phyloP scores from a whole-genome alignment of 495 filamentous ascomycete genomes.

The Penicillium waksmanii region DNA sequence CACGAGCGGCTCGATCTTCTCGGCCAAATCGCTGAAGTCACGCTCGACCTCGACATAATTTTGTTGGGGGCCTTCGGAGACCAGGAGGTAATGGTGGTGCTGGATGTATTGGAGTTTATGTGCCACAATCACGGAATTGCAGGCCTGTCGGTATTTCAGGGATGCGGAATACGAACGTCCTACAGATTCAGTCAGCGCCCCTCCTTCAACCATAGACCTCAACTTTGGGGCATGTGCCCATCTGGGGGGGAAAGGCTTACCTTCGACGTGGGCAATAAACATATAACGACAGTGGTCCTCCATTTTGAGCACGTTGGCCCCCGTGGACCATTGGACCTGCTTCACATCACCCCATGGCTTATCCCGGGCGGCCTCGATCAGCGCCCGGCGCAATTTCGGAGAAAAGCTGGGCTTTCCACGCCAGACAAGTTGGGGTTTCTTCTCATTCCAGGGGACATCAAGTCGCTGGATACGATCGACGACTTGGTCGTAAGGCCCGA shows the following conservation, averaged over 20 bases:
- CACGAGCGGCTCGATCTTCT: slow-evolving; percentile 53
- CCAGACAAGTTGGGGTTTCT: slow-evolving; percentile 66
- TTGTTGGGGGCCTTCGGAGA: slow-evolving; percentile 54
- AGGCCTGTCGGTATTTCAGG: slow-evolving; percentile 63
- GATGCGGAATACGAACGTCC: slow-evolving; percentile 58
- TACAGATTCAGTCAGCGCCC: slow-evolving; percentile 15
- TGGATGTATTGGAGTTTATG: slow-evolving; percentile 52
- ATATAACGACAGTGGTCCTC: slow-evolving; percentile 62
- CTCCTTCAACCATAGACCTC: background rate
- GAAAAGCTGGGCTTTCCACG: slow-evolving; percentile 58
- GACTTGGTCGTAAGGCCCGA: slow-evolving; percentile 62
- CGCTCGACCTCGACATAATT: slow-evolving; percentile 64
- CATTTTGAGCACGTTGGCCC: slow-evolving; percentile 47
- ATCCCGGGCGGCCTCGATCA: slow-evolving; percentile 51
- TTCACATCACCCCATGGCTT: slow-evolving; percentile 61
- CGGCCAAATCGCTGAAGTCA: slow-evolving; percentile 61
- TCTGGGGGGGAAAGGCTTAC: slow-evolving; percentile 26
- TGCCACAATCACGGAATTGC: slow-evolving; percentile 60
- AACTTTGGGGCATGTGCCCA: background rate
- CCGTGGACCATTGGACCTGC: slow-evolving; percentile 50
- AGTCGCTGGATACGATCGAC: slow-evolving; percentile 48
- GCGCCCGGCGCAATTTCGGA: slow-evolving; percentile 48
- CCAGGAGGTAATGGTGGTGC: slow-evolving; percentile 47
- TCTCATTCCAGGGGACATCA: slow-evolving; percentile 51
- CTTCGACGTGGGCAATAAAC: slow-evolving; percentile 63